phyloP scores from a whole-genome alignment of 768 basidiomycete genomes.

The Trametes gibbosa region DNA sequence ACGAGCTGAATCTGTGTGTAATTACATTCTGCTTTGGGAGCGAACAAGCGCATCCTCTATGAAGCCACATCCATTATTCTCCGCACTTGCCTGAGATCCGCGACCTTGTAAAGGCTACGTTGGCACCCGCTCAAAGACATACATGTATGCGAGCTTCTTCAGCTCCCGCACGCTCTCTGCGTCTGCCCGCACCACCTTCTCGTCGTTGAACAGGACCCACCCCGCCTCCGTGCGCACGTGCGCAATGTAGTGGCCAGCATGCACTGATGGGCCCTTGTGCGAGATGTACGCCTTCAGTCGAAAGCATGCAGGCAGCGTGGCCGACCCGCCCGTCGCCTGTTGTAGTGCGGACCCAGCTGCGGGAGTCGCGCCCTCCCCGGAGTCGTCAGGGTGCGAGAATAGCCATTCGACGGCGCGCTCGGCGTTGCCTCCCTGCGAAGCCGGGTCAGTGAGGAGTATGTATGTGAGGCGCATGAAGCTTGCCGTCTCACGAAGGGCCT shows the following conservation, averaged over 20 bases:
- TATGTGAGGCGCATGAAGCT: slow-evolving; percentile 27
- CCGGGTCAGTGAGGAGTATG: not conserved
- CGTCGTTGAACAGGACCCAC: slow-evolving; percentile 96
- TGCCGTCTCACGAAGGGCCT: slow-evolving; percentile 86
- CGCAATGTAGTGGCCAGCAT: slow-evolving; percentile 92
- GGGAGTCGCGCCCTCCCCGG: slow-evolving; percentile 52
- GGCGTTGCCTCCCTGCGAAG: slow-evolving; percentile 57
- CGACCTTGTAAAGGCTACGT: too few species aligned
- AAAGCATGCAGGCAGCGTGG: slow-evolving; percentile 70
- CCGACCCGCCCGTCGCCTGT: slow-evolving; percentile 48
- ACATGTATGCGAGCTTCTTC: slow-evolving; percentile 88
- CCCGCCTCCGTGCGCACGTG: slow-evolving; percentile 58
- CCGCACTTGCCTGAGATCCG: too few species aligned
- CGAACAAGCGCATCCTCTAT: too few species aligned
- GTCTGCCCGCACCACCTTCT: slow-evolving; percentile 92
- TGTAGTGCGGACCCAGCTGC: slow-evolving; percentile 25
- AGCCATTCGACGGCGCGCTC: slow-evolving; percentile 96
- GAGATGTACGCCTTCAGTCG: slow-evolving; percentile 91
- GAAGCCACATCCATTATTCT: too few species aligned
- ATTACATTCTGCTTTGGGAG: too few species aligned
- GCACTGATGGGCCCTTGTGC: slow-evolving; percentile 94
- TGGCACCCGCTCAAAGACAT: slow-evolving; percentile 71
- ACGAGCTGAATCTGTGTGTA: too few species aligned
- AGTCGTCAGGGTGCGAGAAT: slow-evolving; percentile 89
- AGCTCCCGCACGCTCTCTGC: slow-evolving; percentile 75